These are phyloP conservation scores for Sphaerulina musiva DNA, from an alignment of 2,329 filamentous ascomycete species.

Conservation along the genomic window DNA sequence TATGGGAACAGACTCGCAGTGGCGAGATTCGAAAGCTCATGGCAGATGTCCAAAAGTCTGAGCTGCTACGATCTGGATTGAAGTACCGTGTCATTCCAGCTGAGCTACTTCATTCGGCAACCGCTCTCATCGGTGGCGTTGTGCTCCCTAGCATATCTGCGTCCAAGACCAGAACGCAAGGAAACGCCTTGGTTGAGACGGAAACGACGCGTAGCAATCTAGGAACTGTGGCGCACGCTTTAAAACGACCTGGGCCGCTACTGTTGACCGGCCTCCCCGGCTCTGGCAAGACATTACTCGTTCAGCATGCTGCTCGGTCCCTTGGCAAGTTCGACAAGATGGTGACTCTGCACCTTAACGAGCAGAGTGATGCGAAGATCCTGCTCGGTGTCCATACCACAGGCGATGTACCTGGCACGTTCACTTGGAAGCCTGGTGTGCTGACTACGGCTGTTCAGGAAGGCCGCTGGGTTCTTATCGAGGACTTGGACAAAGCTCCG, in stretches of 20 bases:
- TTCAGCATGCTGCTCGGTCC: constrained; percentile 72
- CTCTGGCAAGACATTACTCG: constrained; percentile 80
- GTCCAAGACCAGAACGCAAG: constrained; percentile 40
- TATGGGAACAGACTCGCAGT: constrained; percentile 58
- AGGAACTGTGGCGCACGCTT: constrained; percentile 57
- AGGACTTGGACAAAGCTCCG: constrained; percentile 90
- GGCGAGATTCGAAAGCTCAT: constrained; percentile 25
- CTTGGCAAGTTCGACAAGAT: constrained; percentile 74
- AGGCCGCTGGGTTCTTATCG: constrained; percentile 93
- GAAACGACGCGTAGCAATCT: constrained; percentile 68
- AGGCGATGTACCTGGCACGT: constrained; percentile 78
- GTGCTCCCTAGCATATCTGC: constrained; percentile 48
- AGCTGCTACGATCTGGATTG: neutral
- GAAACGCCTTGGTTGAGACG: constrained; percentile 58
- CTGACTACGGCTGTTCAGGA: constrained; percentile 89
- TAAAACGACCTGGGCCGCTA: constrained; percentile 65
- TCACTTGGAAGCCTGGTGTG: constrained; percentile 86
- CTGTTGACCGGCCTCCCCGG: constrained; percentile 77
- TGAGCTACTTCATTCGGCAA: constrained; percentile 32
- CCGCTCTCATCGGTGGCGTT: constrained; percentile 58
- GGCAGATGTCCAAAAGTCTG: neutral
- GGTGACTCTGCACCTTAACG: constrained; percentile 92
- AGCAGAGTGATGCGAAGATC: constrained; percentile 96
- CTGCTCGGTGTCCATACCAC: constrained; percentile 91
- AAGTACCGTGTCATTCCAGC: constrained; percentile 14